Evolutionary conservation across 768 basidiomycete genomes (phyloP).

Genomic region (Russula sp.): DNA sequence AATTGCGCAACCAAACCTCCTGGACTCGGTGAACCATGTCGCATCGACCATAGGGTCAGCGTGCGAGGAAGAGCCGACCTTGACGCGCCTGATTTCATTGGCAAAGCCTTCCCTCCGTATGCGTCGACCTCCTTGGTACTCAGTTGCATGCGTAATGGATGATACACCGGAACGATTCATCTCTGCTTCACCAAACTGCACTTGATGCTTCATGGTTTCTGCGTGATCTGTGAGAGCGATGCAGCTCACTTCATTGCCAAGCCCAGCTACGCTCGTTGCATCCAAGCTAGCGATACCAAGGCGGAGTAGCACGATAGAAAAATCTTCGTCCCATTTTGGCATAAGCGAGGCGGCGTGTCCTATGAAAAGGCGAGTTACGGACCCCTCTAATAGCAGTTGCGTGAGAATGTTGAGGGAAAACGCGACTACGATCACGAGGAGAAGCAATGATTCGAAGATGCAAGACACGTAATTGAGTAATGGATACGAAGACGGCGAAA

Average conservation of each 20-base stretch:
- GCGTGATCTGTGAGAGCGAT: slow-evolving; percentile 29
- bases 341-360: slow-evolving; percentile 37
- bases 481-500: slow-evolving; percentile 46
- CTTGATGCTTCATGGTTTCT: slow-evolving; percentile 19
- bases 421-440: slow-evolving; percentile 51
- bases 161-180: slow-evolving; percentile 38
- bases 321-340: slow-evolving; percentile 63
- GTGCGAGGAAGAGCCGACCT: slow-evolving; percentile 29
- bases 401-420: slow-evolving; percentile 53
- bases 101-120: slow-evolving; percentile 34
- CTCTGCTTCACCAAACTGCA: slow-evolving; percentile 31
- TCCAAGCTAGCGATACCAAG: slow-evolving; percentile 71
- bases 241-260: slow-evolving; percentile 65
- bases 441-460: slow-evolving; percentile 58
- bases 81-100: slow-evolving; percentile 45
- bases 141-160: slow-evolving; percentile 29
- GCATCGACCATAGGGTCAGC: slow-evolving; percentile 36
- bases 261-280: slow-evolving; percentile 60
- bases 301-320: slow-evolving; percentile 60
- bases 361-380: slow-evolving; percentile 51
- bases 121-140: slow-evolving; percentile 25
- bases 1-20: slow-evolving; percentile 9
- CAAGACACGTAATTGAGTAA: slow-evolving; percentile 69
- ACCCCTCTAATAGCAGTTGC: slow-evolving; percentile 57
- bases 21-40: slow-evolving; percentile 36